Base-by-base conservation (phyloP, 768 basidiomycete species). In the Pholiota conissans region DNA sequence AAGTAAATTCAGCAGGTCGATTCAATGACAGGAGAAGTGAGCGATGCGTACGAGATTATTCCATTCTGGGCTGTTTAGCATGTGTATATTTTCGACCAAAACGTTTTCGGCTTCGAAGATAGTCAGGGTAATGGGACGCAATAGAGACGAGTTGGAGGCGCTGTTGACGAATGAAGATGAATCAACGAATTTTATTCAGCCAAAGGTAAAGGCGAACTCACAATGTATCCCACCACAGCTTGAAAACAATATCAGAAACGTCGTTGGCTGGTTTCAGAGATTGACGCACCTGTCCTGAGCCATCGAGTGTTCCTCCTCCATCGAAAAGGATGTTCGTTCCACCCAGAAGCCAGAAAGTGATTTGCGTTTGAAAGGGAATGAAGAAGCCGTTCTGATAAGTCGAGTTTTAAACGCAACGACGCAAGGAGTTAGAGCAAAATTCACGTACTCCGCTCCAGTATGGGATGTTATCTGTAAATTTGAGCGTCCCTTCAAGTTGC, bases 271-370 rank as follows among this genome's bases (percentile, higher is more conserved):
- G 11, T 9, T 49, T 27, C 29, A 26, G 34, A 37, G 32, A 11
- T 13, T 37, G 24, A 45, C 28, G 52, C 59, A 82, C 81, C 71
- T 87, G 85, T 10, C 87, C 87, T 29, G 79, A 77, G 16, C 85
- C 87, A 64, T 87, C 84, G 16, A 89, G 73, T 2, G 83, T 84
- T 10, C 86, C 86, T 32, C 86, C 85, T 6, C 87, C 86, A 54
- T 80, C 78, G 20, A 84, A 63, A 7, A 70, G 29, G 37, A 83
- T 72, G 56, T 82, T 79, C 28, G 73, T 68, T 5, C 83, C 83
- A 27, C 82, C 82, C 2, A 84, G 66, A 3, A 83, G 69, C 83
- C 83, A 86, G 63, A 82, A 83, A 4, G 81, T 78, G 24, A 79
- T 67, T 61, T 82, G 80, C 0, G 74, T 79, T 64, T 84, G 83